Conservation (phyloP, 768 basidiomycete genomes). For the Leccinum longicurvipes region DNA sequence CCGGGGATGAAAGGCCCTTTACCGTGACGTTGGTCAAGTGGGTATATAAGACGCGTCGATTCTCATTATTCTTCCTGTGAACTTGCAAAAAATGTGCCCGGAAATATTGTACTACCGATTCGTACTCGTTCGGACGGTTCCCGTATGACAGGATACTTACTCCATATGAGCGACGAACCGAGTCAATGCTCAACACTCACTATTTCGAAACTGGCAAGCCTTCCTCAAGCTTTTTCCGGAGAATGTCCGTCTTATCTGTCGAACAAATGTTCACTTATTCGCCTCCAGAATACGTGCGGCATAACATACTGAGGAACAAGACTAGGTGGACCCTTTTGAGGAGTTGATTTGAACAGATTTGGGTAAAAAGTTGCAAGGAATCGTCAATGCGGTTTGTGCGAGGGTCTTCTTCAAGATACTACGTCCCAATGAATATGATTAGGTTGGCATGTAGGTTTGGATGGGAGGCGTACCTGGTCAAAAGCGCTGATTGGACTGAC, state of each 20-base stretch:
- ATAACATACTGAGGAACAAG: conserved; percentile 52
- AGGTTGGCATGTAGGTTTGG: not conserved
- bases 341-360: conserved; percentile 78
- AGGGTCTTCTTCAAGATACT: conserved; percentile 88
- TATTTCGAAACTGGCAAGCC: conserved; percentile 78
- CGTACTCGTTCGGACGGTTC: conserved; percentile 76
- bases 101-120: conserved; percentile 82
- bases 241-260: conserved; percentile 74
- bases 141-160: conserved; percentile 77
- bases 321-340: conserved; percentile 66
- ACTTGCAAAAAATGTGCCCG: conserved; percentile 82
- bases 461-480: conserved; percentile 51
- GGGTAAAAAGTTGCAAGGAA: conserved; percentile 82
- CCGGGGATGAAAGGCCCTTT: conserved; percentile 18
- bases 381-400: conserved; percentile 84
- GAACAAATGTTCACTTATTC: not conserved
- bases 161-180: conserved; percentile 7
- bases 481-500: conserved; percentile 78
- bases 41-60: conserved; percentile 74
- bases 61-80: conserved; percentile 75
- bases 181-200: conserved; percentile 38
- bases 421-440: not conserved
- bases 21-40: conserved; percentile 83
- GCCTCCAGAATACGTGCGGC: not conserved
- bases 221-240: conserved; percentile 65